Percentiles rank a stretch among this genome's conserved stretches.
phyloP scores from a whole-genome alignment of 1,284 basidiomycete genomes.

The Naganishia sp. region DNA sequence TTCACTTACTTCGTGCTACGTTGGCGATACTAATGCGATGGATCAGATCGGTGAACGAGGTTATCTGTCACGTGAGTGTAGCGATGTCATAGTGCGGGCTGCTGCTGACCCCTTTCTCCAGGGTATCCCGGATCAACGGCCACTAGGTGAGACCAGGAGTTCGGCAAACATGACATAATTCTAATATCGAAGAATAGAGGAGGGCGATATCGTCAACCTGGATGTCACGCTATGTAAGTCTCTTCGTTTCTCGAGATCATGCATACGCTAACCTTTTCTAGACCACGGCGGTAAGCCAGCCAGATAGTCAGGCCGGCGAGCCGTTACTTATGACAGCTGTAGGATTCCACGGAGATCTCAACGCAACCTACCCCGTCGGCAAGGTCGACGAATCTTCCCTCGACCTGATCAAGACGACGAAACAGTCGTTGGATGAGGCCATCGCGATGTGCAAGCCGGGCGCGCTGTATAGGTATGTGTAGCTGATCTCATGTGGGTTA shows the following conservation, averaged over 20 bases:
- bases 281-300: slow-evolving; percentile 63
- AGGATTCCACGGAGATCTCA: slow-evolving; percentile 89
- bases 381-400: slow-evolving; percentile 77
- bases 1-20: slow-evolving; percentile 25
- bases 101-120: slow-evolving; percentile 7
- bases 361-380: slow-evolving; percentile 82
- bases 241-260: neutral
- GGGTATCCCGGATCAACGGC: slow-evolving; percentile 87
- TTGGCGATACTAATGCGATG: slow-evolving; percentile 8
- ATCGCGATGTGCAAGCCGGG: slow-evolving; percentile 90
- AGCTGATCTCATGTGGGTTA: too few species aligned
- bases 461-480: slow-evolving; percentile 73
- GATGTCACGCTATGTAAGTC: slow-evolving; percentile 61
- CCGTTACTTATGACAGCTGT: slow-evolving; percentile 26
- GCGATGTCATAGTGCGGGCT: slow-evolving; percentile 28
- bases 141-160: slow-evolving; percentile 55
- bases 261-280: slow-evolving; percentile 15
- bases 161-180: neutral
- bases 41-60: slow-evolving; percentile 83
- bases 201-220: slow-evolving; percentile 92
- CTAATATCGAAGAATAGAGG: slow-evolving; percentile 51
- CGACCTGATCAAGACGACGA: slow-evolving; percentile 77
- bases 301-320: neutral
- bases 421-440: slow-evolving; percentile 77
- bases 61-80: slow-evolving; percentile 74